Evolutionary conservation across 164 flowering plant genomes (phyloP).

Genomic region (Annona cherimola): DNA sequence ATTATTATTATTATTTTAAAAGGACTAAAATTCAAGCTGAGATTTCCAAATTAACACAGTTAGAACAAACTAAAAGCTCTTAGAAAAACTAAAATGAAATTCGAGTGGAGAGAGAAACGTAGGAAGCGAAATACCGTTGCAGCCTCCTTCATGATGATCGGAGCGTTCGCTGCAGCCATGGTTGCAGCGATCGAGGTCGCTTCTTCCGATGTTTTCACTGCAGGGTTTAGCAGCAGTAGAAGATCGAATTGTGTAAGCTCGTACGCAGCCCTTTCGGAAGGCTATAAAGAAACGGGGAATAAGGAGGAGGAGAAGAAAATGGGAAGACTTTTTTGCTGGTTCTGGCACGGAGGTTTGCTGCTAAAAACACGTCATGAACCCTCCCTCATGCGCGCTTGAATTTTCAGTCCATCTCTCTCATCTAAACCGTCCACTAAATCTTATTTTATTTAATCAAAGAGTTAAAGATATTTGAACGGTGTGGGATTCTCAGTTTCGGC

Average conservation of each 20-base stretch:
- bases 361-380: too few species aligned
- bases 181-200: slow-evolving; percentile 5
- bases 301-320: neutral
- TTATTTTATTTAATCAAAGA: too few species aligned
- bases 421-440: neutral
- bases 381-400: too few species aligned
- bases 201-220: neutral
- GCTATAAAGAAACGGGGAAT: neutral
- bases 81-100: neutral
- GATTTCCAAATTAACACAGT: neutral
- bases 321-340: neutral
- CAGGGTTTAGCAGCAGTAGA: neutral
- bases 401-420: too few species aligned
- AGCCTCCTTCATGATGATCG: slow-evolving; percentile 90
- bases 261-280: neutral
- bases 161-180: slow-evolving; percentile 99
- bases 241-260: neutral
- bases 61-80: neutral
- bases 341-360: too few species aligned
- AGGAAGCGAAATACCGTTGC: slow-evolving; percentile 42
- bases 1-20: too few species aligned
- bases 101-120: neutral
- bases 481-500: too few species aligned
- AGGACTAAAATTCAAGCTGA: neutral
- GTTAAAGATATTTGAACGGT: too few species aligned